Evolutionary conservation across 1,139 yeast species (phyloP).

Genomic region (Yarrowia galli): DNA sequence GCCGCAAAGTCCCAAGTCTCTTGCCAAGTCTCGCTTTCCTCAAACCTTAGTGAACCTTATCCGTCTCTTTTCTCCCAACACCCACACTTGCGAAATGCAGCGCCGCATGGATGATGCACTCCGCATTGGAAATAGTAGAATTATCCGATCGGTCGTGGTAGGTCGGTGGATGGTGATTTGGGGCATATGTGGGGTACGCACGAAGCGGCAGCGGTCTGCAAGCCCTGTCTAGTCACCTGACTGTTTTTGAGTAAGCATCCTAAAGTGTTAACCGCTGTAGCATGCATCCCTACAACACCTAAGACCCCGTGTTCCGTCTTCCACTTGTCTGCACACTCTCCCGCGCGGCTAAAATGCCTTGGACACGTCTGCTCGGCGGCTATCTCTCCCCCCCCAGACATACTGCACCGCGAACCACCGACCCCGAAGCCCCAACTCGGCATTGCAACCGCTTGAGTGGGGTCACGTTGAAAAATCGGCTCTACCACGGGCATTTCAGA

Average conservation of each 20-base stretch:
- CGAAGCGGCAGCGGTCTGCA: no score
- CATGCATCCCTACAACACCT: no score
- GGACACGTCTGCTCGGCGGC: not conserved
- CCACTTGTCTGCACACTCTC: not conserved
- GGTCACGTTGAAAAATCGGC: slow-evolving; percentile 1
- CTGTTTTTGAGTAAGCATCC: no score
- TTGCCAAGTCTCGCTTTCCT: not conserved
- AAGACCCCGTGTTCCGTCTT: no score
- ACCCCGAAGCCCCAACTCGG: not conserved
- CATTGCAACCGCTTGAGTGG: not conserved
- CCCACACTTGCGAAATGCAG: not conserved
- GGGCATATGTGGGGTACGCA: no score
- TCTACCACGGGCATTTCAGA: not conserved
- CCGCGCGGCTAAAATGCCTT: slow-evolving; percentile 10
- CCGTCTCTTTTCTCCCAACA: not conserved
- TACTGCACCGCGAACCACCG: not conserved
- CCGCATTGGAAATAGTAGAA: slow-evolving; percentile 18
- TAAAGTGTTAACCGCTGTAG: no score
- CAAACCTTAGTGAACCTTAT: not conserved
- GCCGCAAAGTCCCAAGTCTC: slow-evolving; percentile 7
- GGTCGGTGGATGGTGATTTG: no score
- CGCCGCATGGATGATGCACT: slow-evolving; percentile 11
- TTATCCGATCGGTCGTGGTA: slow-evolving; percentile 32
- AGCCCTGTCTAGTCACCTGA: no score
- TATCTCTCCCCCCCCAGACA: not conserved